Base-by-base conservation (phyloP, 2,329 filamentous ascomycete genomes). In the Gremmenia infestans region DNA sequence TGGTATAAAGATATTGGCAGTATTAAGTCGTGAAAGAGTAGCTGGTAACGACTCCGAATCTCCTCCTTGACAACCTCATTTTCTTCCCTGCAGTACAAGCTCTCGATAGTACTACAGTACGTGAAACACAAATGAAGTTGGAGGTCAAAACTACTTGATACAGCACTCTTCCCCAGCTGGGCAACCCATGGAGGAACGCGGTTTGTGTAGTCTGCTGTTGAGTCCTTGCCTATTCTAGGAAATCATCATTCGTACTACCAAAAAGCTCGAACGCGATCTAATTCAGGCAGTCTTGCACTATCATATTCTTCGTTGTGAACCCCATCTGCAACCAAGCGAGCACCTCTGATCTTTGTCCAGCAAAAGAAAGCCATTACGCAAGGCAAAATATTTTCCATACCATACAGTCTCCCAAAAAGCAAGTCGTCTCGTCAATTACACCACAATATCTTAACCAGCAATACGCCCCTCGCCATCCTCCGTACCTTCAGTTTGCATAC, bases 401-500 rank as follows among this genome's bases (percentile, higher is more conserved):
- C 22, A 15, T 17, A 40, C n/a, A 40, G n/a, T 17, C 37, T 4
- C 37, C 37, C 37, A 17, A n/a, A 32, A 32, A 32, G 28, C 9
- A 4, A 32, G 28, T 2, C 9, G 9, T 32, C 28, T 32, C 28
- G 4, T 12, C 28, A 11, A 32, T 32, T 32, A 23, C 12, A 28
- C 45, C 23, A 40, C 37, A 40, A 40, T 8, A 15, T 2, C 42
- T 48, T 23, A 48, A 15, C 45, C 45, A 32, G 45, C 45, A 48
- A 48, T 32, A 5, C 61, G 53, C 4, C 61, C 65, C n/a, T 61
- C 64, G 35, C 58, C 60, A 47, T 64, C 61, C n/a, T 71, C 69
- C 42, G 69, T 69, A 1, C 79, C 81, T 60, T 83, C 80, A 15
- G 78, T 81, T n/a, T 82, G 72, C 80, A 84, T 83, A 3, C 81